Percentiles rank a stretch among this genome's conserved stretches.
phyloP scores from a whole-genome alignment of 2,329 filamentous ascomycete genomes.

The Ascochyta pisi region DNA sequence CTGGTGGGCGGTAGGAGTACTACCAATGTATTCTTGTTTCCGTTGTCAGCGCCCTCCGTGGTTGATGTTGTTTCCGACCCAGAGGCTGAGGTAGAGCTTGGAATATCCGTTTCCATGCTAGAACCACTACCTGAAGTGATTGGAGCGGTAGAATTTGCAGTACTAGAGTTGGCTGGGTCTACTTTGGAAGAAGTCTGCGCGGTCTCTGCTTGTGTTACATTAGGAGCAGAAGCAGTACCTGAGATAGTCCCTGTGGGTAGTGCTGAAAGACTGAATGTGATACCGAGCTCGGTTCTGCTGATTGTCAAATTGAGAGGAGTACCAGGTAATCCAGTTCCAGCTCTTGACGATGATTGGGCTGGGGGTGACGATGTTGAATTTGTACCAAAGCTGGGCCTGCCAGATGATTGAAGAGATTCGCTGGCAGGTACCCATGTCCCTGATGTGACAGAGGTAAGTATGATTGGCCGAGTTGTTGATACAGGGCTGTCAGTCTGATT shows the following conservation, averaged over 20 bases:
- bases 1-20: conserved; percentile 18
- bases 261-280: conserved; percentile 8
- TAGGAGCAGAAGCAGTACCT: neutral
- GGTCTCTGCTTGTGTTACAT: conserved; percentile 7
- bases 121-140: neutral
- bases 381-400: neutral
- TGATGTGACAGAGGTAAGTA: neutral
- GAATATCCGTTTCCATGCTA: neutral
- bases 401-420: conserved; percentile 1
- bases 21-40: neutral
- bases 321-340: neutral
- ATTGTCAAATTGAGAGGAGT: neutral
- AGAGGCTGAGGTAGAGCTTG: neutral
- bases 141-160: neutral
- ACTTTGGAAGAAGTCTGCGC: neutral
- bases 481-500: neutral
- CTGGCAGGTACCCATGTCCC: conserved; percentile 4
- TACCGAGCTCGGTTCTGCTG: neutral
- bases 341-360: neutral
- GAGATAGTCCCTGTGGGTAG: conserved; percentile 1
- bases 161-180: conserved; percentile 1
- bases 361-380: conserved; percentile 1
- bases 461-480: neutral
- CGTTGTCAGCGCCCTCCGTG: neutral
- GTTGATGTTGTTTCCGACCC: neutral